Percentiles rank a stretch among this genome's conserved stretches.
These are phyloP conservation scores for Didymella arachidicola DNA, from an alignment of 2,329 filamentous ascomycete genomes.

Conservation along the genomic window DNA sequence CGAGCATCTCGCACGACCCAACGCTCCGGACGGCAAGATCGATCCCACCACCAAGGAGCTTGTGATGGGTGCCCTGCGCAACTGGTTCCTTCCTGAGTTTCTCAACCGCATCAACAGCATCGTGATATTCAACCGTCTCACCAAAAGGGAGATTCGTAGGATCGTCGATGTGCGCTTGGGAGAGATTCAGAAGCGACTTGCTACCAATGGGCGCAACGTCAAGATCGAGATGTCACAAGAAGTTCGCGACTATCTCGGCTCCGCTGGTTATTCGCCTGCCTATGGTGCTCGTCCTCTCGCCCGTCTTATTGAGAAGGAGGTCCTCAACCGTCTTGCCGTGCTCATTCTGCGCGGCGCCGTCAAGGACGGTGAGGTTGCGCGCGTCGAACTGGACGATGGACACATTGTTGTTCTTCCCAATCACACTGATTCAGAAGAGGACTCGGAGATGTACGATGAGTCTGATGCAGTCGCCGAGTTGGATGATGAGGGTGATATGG, in stretches of 20 bases:
- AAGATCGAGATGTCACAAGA: slow-evolving; percentile 81
- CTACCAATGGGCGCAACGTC: slow-evolving; percentile 84
- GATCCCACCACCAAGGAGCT: slow-evolving; percentile 85
- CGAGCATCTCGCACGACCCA: slow-evolving; percentile 85
- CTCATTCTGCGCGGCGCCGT: slow-evolving; percentile 87
- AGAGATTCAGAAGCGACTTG: slow-evolving; percentile 93
- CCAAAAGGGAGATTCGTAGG: slow-evolving; percentile 85
- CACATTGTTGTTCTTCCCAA: slow-evolving; percentile 85
- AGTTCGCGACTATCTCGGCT: slow-evolving; percentile 92
- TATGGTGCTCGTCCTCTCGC: slow-evolving; percentile 91
- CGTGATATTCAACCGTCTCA: slow-evolving; percentile 98
- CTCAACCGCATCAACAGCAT: slow-evolving; percentile 95
- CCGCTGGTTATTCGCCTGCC: slow-evolving; percentile 90
- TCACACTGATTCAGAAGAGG: slow-evolving; percentile 74
- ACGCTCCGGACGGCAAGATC: slow-evolving; percentile 80
- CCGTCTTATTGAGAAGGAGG: slow-evolving; percentile 94
- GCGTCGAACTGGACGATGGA: slow-evolving; percentile 79
- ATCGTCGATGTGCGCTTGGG: slow-evolving; percentile 89
- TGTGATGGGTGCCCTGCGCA: slow-evolving; percentile 88
- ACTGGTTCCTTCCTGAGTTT: slow-evolving; percentile 98
- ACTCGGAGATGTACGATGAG: slow-evolving; percentile 77
- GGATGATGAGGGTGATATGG: slow-evolving; percentile 62
- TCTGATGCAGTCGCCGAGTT: slow-evolving; percentile 77
- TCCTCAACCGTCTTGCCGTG: slow-evolving; percentile 91
- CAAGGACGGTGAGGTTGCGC: slow-evolving; percentile 82